Conservation (phyloP, 495 filamentous ascomycete species). For the Lichenothelia convexa region DNA sequence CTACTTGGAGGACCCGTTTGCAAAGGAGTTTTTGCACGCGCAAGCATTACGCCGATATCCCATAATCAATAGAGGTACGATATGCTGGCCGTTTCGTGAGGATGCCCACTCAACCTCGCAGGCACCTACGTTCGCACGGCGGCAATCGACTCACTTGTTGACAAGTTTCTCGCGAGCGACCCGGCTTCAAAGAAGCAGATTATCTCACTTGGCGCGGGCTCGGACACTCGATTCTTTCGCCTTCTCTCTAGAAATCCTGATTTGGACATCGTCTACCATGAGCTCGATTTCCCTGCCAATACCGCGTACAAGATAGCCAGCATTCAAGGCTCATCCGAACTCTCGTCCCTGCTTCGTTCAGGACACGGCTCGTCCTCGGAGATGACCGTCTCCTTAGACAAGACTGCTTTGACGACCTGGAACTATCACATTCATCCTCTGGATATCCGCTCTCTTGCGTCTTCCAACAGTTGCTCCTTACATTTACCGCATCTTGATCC, state of each 20-base stretch:
- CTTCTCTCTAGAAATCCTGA: slow-evolving; percentile 25
- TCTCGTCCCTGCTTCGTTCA: slow-evolving; percentile 13
- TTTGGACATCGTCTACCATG: slow-evolving; percentile 54
- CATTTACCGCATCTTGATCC: slow-evolving; percentile 23
- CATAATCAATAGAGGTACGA: slow-evolving; percentile 76
- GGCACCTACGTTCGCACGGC: slow-evolving; percentile 89
- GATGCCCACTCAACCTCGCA: too few species aligned
- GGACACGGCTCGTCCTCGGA: slow-evolving; percentile 2
- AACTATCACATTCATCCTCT: slow-evolving; percentile 61
- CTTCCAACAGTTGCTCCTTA: slow-evolving; percentile 19
- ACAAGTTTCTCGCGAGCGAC: slow-evolving; percentile 38
- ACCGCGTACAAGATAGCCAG: slow-evolving; percentile 41
- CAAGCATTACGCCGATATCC: slow-evolving; percentile 45
- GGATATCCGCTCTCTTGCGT: slow-evolving; percentile 50
- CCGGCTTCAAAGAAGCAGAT: slow-evolving; percentile 46
- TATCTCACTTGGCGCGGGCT: slow-evolving; percentile 82
- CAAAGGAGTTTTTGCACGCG: slow-evolving; percentile 38
- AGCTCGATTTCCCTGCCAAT: slow-evolving; percentile 75
- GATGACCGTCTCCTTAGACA: slow-evolving; percentile 18
- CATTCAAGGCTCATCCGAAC: slow-evolving; percentile 24
- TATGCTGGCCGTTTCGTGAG: not conserved
- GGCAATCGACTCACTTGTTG: slow-evolving; percentile 66
- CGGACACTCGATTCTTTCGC: slow-evolving; percentile 75
- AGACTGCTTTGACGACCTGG: slow-evolving; percentile 25
- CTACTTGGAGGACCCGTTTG: slow-evolving; percentile 72